Percentiles rank a stretch among this genome's conserved stretches.
phyloP scores from a whole-genome alignment of 1,284 basidiomycete genomes.

The Rhodotorula glutinis region DNA sequence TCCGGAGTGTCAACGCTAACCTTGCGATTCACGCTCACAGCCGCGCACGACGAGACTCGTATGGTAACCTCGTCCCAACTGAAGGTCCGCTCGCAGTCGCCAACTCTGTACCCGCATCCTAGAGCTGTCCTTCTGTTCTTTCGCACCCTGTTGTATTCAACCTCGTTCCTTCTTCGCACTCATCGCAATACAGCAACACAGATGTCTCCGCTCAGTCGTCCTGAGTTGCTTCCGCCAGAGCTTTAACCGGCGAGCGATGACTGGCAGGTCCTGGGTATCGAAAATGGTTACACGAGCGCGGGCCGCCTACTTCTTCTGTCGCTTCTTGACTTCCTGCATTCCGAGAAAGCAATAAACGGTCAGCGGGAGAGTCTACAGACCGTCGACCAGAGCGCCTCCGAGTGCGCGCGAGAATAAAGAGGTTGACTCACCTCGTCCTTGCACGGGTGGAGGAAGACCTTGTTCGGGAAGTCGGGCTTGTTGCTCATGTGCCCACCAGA shows the following conservation, averaged over 20 bases:
- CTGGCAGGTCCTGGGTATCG: too few species aligned
- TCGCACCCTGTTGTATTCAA: background rate
- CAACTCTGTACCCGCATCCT: constrained; percentile 24
- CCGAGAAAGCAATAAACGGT: background rate
- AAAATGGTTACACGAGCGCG: too few species aligned
- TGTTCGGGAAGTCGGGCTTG: constrained; percentile 73
- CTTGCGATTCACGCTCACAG: background rate
- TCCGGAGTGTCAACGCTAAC: background rate
- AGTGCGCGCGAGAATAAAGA: too few species aligned
- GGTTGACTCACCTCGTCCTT: constrained; percentile 60
- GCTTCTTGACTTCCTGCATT: constrained; percentile 32
- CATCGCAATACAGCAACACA: background rate
- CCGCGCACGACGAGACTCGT: constrained; percentile 34
- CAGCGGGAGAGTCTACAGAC: too few species aligned
- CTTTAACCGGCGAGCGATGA: too few species aligned
- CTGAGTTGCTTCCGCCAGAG: too few species aligned
- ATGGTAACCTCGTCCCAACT: constrained; percentile 38
- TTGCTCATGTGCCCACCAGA: constrained; percentile 82
- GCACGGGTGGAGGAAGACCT: constrained; percentile 84
- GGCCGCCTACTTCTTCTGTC: constrained; percentile 29
- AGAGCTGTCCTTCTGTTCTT: background rate
- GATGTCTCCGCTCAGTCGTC: background rate
- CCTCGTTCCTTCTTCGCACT: background rate
- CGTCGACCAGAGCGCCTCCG: background rate
- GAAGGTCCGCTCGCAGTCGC: constrained; percentile 32